Evolutionary conservation across 805 yeast genomes (phyloP), one percentile per base, ranked within the genome.

Genomic region (Komagataella pastoris): DNA sequence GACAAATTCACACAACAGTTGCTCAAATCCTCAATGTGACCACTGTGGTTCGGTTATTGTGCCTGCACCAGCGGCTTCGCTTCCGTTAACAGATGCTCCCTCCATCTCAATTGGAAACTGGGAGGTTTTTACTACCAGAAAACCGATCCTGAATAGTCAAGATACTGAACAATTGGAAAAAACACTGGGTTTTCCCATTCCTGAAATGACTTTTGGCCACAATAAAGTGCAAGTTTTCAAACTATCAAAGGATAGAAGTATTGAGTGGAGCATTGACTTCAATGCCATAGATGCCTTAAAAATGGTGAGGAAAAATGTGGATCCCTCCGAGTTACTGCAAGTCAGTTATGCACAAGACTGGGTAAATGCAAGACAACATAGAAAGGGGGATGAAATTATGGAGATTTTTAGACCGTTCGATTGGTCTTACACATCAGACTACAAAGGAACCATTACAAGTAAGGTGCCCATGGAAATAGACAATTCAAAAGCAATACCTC

Each of bases 171-270:
- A 66, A 2, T 75, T 83, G 60, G 85, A 80, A 54, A 64, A 76
- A 3, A 62, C 81, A 50, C 74, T 84, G 51, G 81, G 81, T 14
- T 79, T 91, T 55, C 96, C 98, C 0, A 67, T 91, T 47, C 99
- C 99, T 0, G 99, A 93, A 64, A 93, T 93, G 98, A 89, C 93
- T 5, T 93, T 93, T 68, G 98, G 98, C 7, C 80, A 86, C 57
- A 90, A 86, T 61, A 66, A 67, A 52, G 80, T 89, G 8, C 75
- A 72, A 49, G 62, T 89, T 8, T 70, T 67, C 50, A 30, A 30
- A 30, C 40, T 30, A 10, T 30, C 40, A 10, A 74, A 3, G 52
- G 56, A 8, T 59, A 70, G 49, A 67, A 66, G 43, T 77, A 77
- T 70, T 54, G 63, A 44, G 3, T 45, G 53, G 24, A 23, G 43